Base-by-base conservation (phyloP, 495 filamentous ascomycete species). In the Aspergillus indologenus region DNA sequence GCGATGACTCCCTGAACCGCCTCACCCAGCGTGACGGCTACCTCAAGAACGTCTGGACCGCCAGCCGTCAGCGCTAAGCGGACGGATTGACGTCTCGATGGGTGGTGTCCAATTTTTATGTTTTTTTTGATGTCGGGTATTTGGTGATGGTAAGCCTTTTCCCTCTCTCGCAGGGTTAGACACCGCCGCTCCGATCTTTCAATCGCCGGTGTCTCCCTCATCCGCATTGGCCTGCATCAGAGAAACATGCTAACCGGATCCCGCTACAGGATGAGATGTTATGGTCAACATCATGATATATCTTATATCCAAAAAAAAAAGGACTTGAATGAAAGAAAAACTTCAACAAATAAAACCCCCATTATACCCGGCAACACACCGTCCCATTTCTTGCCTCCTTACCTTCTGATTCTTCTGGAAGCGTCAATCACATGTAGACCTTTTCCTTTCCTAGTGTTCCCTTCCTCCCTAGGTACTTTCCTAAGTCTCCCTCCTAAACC, bases 21-120 rank as follows among this genome's bases (percentile, higher is more conserved):
- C 83, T 99, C 67, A 83, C 92, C 61, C 94, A 99, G 87, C 85
- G 87, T 68, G 94, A 99, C 75, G 94, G 94, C 61, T 88, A 96
- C 76, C 75, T 99, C 74, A 96, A 96, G 88, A 88, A 81, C 72
- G 94, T 99, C 68, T 99, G 95, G 95, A 87, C 85, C 75, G 87
- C 85, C 61, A 75, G 65, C 68, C 67, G 80, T 71, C 87, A 90
- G 77, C 83, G 85, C 76, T 90, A 86, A 81, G 78, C 34, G 23
- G 18, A 48, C 45, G 20, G 45, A 22, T 8, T 11, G 20, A 14
- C 12, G 18, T 7, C 21, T 7, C 21, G 45, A 22, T 19, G 20
- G 45, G 45, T 21, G 45, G 54, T 24, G 29, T 58, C 66, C 57
- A 61, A 4, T 29, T 29, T 29, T 60, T 55, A 55, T n/a, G n/a